Conservation (phyloP, 495 filamentous ascomycete species). For the Daldinia concentrica region DNA sequence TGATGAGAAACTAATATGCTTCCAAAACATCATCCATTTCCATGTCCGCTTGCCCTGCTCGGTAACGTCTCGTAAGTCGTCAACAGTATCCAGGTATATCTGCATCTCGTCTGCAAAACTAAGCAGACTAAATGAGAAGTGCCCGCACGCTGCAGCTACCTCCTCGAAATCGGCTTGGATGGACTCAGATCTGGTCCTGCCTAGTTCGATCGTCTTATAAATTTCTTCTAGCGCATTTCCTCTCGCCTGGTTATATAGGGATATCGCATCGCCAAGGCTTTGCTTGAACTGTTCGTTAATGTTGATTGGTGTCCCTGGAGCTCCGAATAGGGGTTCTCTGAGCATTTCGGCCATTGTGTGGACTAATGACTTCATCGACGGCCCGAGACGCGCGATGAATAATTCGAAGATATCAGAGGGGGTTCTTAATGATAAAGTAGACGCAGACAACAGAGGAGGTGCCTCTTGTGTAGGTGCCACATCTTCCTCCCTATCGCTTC, state of each 20-base stretch:
- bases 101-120: conserved; percentile 91
- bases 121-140: conserved; percentile 89
- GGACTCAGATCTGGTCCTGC: conserved; percentile 68
- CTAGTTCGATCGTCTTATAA: conserved; percentile 78
- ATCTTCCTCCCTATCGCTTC: conserved; percentile 57
- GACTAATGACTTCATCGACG: conserved; percentile 94
- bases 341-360: conserved; percentile 90
- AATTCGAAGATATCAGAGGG: conserved; percentile 84
- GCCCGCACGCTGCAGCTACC: conserved; percentile 92
- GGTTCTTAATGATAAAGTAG: conserved; percentile 53
- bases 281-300: conserved; percentile 80
- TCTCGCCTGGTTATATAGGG: conserved; percentile 77
- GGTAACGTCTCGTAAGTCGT: conserved; percentile 77
- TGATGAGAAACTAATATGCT: conserved; percentile 44
- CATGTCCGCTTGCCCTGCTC: conserved; percentile 73
- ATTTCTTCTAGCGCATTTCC: conserved; percentile 77
- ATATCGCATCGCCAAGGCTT: conserved; percentile 80
- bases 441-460: conserved; percentile 23
- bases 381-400: conserved; percentile 88
- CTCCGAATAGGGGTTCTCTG: conserved; percentile 83
- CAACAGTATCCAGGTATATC: conserved; percentile 80
- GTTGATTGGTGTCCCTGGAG: conserved; percentile 70
- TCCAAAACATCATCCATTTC: conserved; percentile 90
- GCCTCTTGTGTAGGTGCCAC: conserved; percentile 19
- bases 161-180: conserved; percentile 96